phyloP scores from a whole-genome alignment of 1,284 basidiomycete genomes.

The Trichosporon ovoides region DNA sequence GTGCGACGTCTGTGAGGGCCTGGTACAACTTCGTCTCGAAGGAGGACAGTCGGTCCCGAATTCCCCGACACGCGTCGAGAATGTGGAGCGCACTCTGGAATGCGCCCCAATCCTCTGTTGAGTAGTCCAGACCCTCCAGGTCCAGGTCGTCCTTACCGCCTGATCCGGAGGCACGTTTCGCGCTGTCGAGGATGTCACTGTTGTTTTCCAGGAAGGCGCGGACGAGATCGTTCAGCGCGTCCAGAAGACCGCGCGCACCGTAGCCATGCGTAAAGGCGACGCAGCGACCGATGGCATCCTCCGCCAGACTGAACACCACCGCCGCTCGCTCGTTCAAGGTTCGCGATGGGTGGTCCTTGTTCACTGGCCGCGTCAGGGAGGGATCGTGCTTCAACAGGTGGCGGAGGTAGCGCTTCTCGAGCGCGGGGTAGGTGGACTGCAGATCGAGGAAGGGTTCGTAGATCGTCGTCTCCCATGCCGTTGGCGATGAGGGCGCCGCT shows the following conservation, averaged over 20 bases:
- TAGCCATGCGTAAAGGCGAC: slow-evolving; percentile 80
- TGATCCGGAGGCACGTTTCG: background rate
- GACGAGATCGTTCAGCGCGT: slow-evolving; percentile 66
- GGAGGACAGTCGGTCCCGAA: slow-evolving; percentile 60
- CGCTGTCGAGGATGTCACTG: slow-evolving; percentile 39
- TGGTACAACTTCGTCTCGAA: slow-evolving; percentile 67
- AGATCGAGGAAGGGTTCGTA: slow-evolving; percentile 89
- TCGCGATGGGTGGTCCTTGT: slow-evolving; percentile 58
- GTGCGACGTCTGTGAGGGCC: slow-evolving; percentile 58
- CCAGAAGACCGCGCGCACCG: slow-evolving; percentile 65
- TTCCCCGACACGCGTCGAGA: slow-evolving; percentile 65
- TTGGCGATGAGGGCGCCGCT: slow-evolving; percentile 15
- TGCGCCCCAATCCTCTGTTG: slow-evolving; percentile 73
- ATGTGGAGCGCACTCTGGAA: slow-evolving; percentile 77
- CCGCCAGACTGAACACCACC: slow-evolving; percentile 66
- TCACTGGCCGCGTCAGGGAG: slow-evolving; percentile 40
- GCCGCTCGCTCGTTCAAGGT: slow-evolving; percentile 64
- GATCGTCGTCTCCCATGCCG: slow-evolving; percentile 73
- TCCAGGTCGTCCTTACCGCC: slow-evolving; percentile 33
- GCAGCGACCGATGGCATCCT: slow-evolving; percentile 71
- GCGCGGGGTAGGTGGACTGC: slow-evolving; percentile 69
- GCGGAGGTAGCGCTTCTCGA: slow-evolving; percentile 66
- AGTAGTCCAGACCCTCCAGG: slow-evolving; percentile 60
- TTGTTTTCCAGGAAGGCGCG: slow-evolving; percentile 62
- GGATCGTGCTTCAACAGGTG: slow-evolving; percentile 55